Percentiles rank a stretch among this genome's conserved stretches.
Conservation (phyloP, 495 filamentous ascomycete genomes). For the Tetracladium setigerum region DNA sequence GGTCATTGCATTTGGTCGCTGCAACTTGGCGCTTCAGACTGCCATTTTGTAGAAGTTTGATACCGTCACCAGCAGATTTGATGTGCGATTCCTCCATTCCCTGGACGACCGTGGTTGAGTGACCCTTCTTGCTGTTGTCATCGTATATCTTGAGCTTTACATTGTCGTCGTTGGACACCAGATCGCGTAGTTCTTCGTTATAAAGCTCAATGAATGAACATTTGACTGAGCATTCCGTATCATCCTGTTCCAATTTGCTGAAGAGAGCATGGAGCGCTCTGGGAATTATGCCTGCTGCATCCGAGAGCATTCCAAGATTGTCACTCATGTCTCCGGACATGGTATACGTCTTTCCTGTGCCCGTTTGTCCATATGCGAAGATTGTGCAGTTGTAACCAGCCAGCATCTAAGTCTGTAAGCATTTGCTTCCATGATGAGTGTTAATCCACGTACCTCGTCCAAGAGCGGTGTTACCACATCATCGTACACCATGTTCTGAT, state of each 20-base stretch:
- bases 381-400: conserved; percentile 97
- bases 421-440: background rate
- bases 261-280: conserved; percentile 83
- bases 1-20: conserved; percentile 95
- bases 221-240: conserved; percentile 84
- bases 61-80: conserved; percentile 72
- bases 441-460: conserved; percentile 61
- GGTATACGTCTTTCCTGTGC: conserved; percentile 97
- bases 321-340: conserved; percentile 98
- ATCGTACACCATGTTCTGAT: conserved; percentile 87
- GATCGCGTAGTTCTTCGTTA: conserved; percentile 90
- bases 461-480: conserved; percentile 88
- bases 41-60: conserved; percentile 80
- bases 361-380: conserved; percentile 96
- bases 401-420: conserved; percentile 59
- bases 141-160: conserved; percentile 93
- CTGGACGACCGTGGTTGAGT: conserved; percentile 76
- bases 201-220: conserved; percentile 98
- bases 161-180: conserved; percentile 73
- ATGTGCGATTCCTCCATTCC: conserved; percentile 97
- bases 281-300: conserved; percentile 90
- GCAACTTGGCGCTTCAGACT: conserved; percentile 93
- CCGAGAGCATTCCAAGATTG: conserved; percentile 74
- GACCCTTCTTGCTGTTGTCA: conserved; percentile 75
- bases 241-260: conserved; percentile 65